Evolutionary conservation across 305 asterid genomes (phyloP).

Genomic region (Fraxinus paxiana): DNA sequence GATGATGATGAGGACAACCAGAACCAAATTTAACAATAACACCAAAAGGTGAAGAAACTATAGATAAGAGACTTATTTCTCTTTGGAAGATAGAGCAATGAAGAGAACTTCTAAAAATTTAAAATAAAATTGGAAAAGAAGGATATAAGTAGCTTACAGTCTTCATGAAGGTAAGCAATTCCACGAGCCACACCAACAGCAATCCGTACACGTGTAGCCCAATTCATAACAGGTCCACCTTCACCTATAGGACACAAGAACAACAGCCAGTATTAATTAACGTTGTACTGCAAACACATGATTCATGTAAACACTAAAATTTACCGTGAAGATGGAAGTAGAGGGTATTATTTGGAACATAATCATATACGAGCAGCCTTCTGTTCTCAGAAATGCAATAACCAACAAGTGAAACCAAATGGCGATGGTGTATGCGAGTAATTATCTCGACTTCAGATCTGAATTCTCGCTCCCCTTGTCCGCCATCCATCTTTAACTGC

Average conservation of each 20-base stretch:
- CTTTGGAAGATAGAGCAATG: neutral
- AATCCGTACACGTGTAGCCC: constrained; percentile 71
- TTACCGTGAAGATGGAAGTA: constrained; percentile 95
- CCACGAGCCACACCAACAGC: constrained; percentile 96
- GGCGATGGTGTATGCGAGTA: constrained; percentile 87
- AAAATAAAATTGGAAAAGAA: neutral
- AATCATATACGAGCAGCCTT: constrained; percentile 83
- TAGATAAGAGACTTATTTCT: neutral
- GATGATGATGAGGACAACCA: constrained; percentile 5
- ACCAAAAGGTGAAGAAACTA: neutral
- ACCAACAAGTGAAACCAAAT: constrained; percentile 88
- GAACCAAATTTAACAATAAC: constrained; percentile 1
- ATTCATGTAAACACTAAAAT: constrained; percentile 7
- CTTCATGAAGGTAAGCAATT: constrained; percentile 93
- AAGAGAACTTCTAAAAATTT: neutral
- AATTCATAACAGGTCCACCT: constrained; percentile 65
- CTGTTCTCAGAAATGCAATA: constrained; percentile 74
- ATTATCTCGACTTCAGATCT: constrained; percentile 89
- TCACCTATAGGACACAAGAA: constrained; percentile 39
- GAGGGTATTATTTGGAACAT: constrained; percentile 75
- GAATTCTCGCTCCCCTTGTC: constrained; percentile 91
- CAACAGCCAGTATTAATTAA: constrained; percentile 17
- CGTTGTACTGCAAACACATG: constrained; percentile 7
- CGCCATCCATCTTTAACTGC: constrained; percentile 67
- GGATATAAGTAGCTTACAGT: constrained; percentile 52